Evolutionary conservation across 2,329 filamentous ascomycete genomes (phyloP).

Genomic region (Allantophomopsis cytisporea): DNA sequence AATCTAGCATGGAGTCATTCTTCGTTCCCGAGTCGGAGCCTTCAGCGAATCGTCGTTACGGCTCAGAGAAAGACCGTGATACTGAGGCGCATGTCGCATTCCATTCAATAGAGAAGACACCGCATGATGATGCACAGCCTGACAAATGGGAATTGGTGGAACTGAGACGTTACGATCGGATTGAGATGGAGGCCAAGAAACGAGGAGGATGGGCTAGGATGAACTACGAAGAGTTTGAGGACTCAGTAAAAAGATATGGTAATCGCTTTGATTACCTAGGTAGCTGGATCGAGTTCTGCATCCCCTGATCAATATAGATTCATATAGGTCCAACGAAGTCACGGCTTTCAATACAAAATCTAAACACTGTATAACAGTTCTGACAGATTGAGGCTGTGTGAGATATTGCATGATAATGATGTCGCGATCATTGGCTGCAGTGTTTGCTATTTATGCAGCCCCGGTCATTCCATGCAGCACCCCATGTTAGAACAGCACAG

Average conservation of each 20-base stretch:
- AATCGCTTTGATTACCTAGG: slow-evolving; percentile 68
- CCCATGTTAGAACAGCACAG: no score
- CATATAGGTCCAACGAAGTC: no score
- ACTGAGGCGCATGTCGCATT: not conserved
- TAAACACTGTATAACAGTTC: no score
- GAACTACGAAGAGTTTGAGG: slow-evolving; percentile 67
- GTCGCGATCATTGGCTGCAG: no score
- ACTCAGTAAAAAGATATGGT: slow-evolving; percentile 49
- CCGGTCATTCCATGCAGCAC: no score
- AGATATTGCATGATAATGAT: no score
- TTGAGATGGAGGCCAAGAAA: slow-evolving; percentile 23
- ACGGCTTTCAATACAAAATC: no score
- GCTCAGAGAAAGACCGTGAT: not conserved
- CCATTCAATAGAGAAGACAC: not conserved
- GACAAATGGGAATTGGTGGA: not conserved
- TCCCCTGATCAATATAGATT: slow-evolving; percentile 24
- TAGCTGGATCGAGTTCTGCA: slow-evolving; percentile 79
- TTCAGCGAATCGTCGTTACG: not conserved
- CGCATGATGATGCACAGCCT: not conserved
- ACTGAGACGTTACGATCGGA: not conserved
- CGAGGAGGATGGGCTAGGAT: slow-evolving; percentile 73
- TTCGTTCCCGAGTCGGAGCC: not conserved
- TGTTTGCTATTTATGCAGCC: no score
- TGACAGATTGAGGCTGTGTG: no score
- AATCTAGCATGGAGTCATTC: not conserved